These are phyloP conservation scores for Aureobasidium sp. DNA, from an alignment of 2,329 filamentous ascomycete species.

Conservation along the genomic window DNA sequence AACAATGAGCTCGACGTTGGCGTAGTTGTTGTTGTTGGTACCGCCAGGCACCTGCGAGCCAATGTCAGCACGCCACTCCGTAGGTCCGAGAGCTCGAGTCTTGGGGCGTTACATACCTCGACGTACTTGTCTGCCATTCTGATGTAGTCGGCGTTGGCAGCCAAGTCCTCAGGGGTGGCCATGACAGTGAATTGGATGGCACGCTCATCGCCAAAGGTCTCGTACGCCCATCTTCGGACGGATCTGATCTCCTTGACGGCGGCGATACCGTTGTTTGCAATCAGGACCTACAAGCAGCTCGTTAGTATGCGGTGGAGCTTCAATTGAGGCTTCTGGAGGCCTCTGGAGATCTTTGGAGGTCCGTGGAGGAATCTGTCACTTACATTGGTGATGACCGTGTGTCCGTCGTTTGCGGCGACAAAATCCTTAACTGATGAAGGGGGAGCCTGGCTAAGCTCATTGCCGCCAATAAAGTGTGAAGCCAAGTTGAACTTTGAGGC, in stretches of 20 bases:
- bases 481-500: slow-evolving; percentile 76
- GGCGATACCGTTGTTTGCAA: slow-evolving; percentile 99
- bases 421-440: slow-evolving; percentile 93
- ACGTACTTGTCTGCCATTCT: slow-evolving; percentile 99
- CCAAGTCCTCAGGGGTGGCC: slow-evolving; percentile 96
- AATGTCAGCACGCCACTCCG: slow-evolving; percentile 12
- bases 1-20: slow-evolving; percentile 98
- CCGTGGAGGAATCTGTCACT: slow-evolving; percentile 33
- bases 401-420: slow-evolving; percentile 78
- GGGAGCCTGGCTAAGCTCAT: slow-evolving; percentile 72
- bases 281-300: slow-evolving; percentile 63
- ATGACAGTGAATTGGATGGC: slow-evolving; percentile 99
- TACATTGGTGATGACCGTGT: slow-evolving; percentile 98
- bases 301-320: slow-evolving; percentile 21
- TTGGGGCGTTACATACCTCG: slow-evolving; percentile 49
- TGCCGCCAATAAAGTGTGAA: slow-evolving; percentile 94
- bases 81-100: not conserved
- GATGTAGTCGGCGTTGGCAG: slow-evolving; percentile 98
- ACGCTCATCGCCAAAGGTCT: slow-evolving; percentile 95
- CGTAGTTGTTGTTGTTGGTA: slow-evolving; percentile 99
- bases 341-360: not conserved
- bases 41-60: slow-evolving; percentile 70
- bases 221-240: slow-evolving; percentile 99
- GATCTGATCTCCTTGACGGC: slow-evolving; percentile 99
- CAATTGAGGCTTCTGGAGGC: not conserved